Base-by-base conservation (phyloP, 805 yeast species). In the Tetrapisispora pingtungensis region DNA sequence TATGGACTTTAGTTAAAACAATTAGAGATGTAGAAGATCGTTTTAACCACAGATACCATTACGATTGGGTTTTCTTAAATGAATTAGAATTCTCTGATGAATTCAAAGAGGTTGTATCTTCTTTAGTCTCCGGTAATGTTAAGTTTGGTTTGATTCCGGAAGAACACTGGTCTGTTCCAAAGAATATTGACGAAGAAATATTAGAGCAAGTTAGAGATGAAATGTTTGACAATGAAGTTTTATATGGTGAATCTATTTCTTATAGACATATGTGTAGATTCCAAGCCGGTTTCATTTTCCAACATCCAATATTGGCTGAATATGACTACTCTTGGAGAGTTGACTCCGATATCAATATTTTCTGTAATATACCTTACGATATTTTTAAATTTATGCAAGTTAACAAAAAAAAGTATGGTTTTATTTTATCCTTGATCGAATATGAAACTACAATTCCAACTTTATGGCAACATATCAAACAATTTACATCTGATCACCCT, bases 1-100 rank as follows among this genome's bases (percentile, higher is more conserved):
- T 84, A 3, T 74, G 71, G 56, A 64, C 64, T 14, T 68, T 84
- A 58, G 59, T 80, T 7, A 71, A 72, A 35, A 73, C 89, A 3
- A 75, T 84, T 41, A 73, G 77, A 50, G 71, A 73, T 45, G 74
- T 80, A 38, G 84, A 84, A 55, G 79, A 73, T 49, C 64, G 89
- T 34, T 84, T 82, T 67, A 84, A 84, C 61, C 33, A 57, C 36
- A 66, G 70, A 43, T 81, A 62, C 57, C 74, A 78, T 51, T 84
- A 84, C 56, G 93, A 84, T 59, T 84, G 88, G 86, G 80, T 83
- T 3, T 84, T 85, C 53, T 62, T 85, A 41, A 85, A 85, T 60
- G 88, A 85, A 56, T 74, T 70, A 48, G 76, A 74, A 1, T 85
- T 85, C 59, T 58, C 70, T 36, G 71, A 69, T 2, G 75, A 74